Evolutionary conservation across 768 basidiomycete species (phyloP), one percentile per base, ranked within the genome.

Genomic region (Cystoderma amianthinum): DNA sequence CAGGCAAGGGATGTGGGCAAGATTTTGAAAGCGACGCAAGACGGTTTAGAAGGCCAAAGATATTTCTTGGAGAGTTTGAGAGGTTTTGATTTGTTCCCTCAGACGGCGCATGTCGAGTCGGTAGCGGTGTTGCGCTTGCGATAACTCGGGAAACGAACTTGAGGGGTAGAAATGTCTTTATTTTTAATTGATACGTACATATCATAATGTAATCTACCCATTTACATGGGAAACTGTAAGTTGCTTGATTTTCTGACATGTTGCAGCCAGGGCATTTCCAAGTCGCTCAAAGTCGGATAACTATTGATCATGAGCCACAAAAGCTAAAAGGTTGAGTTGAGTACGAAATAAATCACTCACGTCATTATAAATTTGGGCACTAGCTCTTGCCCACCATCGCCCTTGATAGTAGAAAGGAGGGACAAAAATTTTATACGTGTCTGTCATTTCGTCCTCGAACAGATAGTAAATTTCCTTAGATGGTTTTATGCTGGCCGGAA

Each of bases 71-170:
- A 93, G 64, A 88, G 81, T 51, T 50, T 96, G 52, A 62, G 86
- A 46, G 94, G 92, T 24, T 90, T 96, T 49, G 95, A 98, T 67
- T 56, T 99, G 41, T 99, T 98, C 67, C 91, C 95, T 5, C 93
- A 97, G 69, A 95, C 92, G 18, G 85, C 88, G 10, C 94, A 97
- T 68, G 90, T 95, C 6, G 92, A 97, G 63, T 77, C 76, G 42
- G 80, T 90, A 10, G 82, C 83, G 4, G 71, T 88, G 20, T 62
- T 89, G 51, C 67, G 77, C 47, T 61, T 82, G 33, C n/a, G n/a
- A n/a, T n/a, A n/a, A n/a, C n/a, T n/a, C n/a, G n/a, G n/a, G n/a
- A n/a, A n/a, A n/a, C n/a, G n/a, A n/a, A n/a, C n/a, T n/a, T n/a
- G n/a, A n/a, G n/a, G n/a, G n/a, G n/a, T n/a, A n/a, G n/a, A n/a